Base-by-base conservation (phyloP, 331 rosid genomes). In the Ulmus americana region DNA sequence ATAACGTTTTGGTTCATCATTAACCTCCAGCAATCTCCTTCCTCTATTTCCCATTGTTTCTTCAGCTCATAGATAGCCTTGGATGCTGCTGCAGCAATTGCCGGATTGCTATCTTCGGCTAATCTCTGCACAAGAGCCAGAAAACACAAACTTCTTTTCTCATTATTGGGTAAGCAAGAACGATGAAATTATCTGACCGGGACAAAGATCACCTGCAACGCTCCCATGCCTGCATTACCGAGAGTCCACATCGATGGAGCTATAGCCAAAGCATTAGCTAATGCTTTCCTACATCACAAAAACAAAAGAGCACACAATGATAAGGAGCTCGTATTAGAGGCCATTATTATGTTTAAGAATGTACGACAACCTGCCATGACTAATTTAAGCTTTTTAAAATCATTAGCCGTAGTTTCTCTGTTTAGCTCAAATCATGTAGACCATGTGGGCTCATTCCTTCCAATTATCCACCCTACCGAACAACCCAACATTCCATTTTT, bases 171-270 rank as follows among this genome's bases (percentile, higher is more conserved):
- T 22, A 62, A 38, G 43, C 45, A 67, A 67, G 53, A 58, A 48
- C 4, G 46, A 15, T 12, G 11, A 22, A 1, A 10, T 1, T 11
- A 7, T 3, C 13, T 13, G 14, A 16, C 39, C 16, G 38, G 3
- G 45, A 1, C 42, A 42, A 45, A 10, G 35, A 39, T 35, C 42
- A 92, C 98, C 95, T 92, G 95, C 45, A 92, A 79, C 35, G 98
- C 98, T 65, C 98, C 98, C 98, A 92, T 89, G 75, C 96, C 98
- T 16, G 95, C 94, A 77, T 92, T 92, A 72, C 96, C 96, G 54
- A 89, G 89, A 60, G 86, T 85, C 98, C 98, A 92, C 89, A 83
- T 92, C 56, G 98, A 86, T 54, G 98, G 98, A 49, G 96, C 98
- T 57, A 91, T 76, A 15, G 90, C 95, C 54, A 94, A 80, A 46